A percentile compares a stretch with the other conserved stretches of the same genome.
Evolutionary conservation across 2,329 filamentous ascomycete genomes (phyloP).

Genomic region (Aspergillus nomiae): DNA sequence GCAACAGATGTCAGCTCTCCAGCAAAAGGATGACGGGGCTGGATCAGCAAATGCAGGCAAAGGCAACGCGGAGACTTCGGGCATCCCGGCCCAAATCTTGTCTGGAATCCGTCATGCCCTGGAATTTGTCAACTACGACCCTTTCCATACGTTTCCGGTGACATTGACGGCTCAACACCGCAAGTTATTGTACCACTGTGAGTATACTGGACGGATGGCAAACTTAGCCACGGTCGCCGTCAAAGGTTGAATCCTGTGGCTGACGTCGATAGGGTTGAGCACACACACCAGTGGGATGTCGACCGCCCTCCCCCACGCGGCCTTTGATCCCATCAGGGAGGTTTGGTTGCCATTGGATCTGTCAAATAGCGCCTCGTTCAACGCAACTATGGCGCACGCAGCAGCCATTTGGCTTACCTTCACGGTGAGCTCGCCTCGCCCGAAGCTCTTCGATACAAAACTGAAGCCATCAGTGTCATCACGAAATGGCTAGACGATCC

Average conservation of each 20-base stretch:
- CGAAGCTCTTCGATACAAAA: not conserved
- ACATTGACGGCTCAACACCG: not conserved
- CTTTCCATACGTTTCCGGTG: not conserved
- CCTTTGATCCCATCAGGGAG: not conserved
- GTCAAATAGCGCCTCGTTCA: not conserved
- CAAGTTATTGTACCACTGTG: not conserved
- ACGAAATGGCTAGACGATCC: not conserved
- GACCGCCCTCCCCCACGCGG: not conserved
- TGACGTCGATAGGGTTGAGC: not conserved
- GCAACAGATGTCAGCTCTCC: not conserved
- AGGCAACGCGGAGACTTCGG: not conserved
- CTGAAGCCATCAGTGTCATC: not conserved
- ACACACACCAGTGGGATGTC: not conserved
- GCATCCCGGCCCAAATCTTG: not conserved
- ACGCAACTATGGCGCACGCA: not conserved
- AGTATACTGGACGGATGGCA: not conserved
- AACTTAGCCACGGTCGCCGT: not conserved
- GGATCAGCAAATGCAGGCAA: not conserved
- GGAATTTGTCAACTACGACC: not conserved
- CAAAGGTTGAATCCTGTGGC: not conserved
- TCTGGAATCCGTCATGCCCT: not conserved
- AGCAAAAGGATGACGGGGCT: not conserved
- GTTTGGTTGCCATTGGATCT: not conserved
- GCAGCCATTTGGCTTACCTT: not conserved
- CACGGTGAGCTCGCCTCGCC: not conserved